These are phyloP conservation scores for Starmera quercuum DNA, from an alignment of 805 yeast genomes.

Conservation along the genomic window DNA sequence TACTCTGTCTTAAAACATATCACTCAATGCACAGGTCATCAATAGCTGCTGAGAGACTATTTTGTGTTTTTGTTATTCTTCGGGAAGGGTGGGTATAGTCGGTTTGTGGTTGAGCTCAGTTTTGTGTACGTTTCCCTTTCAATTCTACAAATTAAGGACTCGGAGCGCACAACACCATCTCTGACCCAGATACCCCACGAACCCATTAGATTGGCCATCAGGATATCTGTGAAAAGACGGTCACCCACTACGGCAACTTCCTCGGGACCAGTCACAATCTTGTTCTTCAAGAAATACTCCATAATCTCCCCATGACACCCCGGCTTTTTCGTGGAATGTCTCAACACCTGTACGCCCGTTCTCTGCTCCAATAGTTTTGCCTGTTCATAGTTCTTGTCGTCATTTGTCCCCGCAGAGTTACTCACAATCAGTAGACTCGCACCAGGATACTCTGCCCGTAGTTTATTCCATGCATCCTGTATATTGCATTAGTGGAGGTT, in stretches of 20 bases:
- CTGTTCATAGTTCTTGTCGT: conserved; percentile 51
- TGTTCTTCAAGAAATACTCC: conserved; percentile 46
- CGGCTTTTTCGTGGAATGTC: conserved; percentile 74
- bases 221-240: conserved; percentile 80
- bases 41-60: too few relatives aligned
- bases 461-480: conserved; percentile 41
- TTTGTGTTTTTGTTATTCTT: background rate
- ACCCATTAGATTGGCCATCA: conserved; percentile 94
- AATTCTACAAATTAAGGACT: conserved; percentile 40
- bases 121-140: conserved; percentile 33
- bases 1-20: background rate
- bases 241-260: conserved; percentile 89
- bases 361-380: conserved; percentile 54
- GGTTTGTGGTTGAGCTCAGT: conserved; percentile 4
- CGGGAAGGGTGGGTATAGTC: conserved; percentile 3
- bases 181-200: conserved; percentile 76
- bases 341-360: conserved; percentile 62
- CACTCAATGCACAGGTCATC: too few relatives aligned
- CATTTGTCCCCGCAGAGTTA: conserved; percentile 88
- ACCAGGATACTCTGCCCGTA: conserved; percentile 51
- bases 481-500: too few relatives aligned
- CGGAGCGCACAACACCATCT: conserved; percentile 61
- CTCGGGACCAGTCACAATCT: conserved; percentile 33
- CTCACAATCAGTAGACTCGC: conserved; percentile 70
- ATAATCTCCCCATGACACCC: conserved; percentile 69